phyloP scores from a whole-genome alignment of 192 early-diverging fungal genomes.

The Gonapodya prolifera region DNA sequence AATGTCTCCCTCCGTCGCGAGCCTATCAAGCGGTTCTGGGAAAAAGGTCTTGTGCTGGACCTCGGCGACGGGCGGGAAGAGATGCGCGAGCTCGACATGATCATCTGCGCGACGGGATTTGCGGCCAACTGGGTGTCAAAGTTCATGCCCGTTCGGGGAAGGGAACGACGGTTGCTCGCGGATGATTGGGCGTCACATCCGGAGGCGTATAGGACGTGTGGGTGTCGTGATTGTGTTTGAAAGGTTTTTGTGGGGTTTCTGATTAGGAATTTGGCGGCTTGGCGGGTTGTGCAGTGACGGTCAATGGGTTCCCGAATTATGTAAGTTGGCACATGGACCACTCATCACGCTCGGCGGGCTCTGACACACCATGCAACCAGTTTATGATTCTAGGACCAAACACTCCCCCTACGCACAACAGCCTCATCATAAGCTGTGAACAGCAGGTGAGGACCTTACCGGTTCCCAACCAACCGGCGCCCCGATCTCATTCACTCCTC shows the following conservation, averaged over 20 bases:
- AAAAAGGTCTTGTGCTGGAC: background rate
- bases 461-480: background rate
- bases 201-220: background rate
- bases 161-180: background rate
- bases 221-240: background rate
- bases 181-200: background rate
- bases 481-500: background rate
- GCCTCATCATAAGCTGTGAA: background rate
- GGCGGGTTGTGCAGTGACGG: background rate
- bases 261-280: background rate
- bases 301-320: conserved; percentile 2
- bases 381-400: background rate
- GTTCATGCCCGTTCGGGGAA: background rate
- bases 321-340: background rate
- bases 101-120: conserved; percentile 1
- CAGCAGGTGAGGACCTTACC: background rate
- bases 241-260: background rate
- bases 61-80: background rate
- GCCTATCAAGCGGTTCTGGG: background rate
- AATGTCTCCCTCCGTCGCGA: background rate
- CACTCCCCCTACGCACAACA: conserved; percentile 2
- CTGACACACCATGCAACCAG: background rate
- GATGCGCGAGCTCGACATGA: background rate
- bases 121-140: background rate
- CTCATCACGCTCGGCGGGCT: background rate